Percentiles rank a stretch among this genome's conserved stretches.
phyloP scores from a whole-genome alignment of 2,329 filamentous ascomycete genomes.

The Cordyceps javanica region DNA sequence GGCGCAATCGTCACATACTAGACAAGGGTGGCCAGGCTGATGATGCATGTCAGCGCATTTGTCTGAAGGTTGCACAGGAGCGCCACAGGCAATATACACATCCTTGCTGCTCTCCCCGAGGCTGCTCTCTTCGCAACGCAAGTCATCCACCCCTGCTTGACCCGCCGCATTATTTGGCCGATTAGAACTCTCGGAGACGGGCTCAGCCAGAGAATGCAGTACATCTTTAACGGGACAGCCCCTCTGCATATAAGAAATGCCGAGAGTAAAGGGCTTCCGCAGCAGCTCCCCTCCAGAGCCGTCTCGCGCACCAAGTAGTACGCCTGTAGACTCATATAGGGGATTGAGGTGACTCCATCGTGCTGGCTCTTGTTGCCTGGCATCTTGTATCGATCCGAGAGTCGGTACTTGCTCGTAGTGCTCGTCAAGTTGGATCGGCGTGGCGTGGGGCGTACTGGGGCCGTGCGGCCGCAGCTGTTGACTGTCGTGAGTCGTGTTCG shows the following conservation, averaged over 20 bases:
- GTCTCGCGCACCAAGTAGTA: not conserved
- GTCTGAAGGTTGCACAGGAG: not conserved
- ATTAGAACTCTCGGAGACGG: too few species aligned
- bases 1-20: conserved; percentile 24
- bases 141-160: too few species aligned
- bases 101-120: not conserved
- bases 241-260: not conserved
- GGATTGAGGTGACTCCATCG: not conserved
- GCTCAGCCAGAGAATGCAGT: not conserved
- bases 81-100: not conserved
- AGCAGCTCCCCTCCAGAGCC: not conserved
- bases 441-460: not conserved
- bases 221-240: not conserved
- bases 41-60: not conserved
- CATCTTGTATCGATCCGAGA: not conserved
- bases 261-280: not conserved
- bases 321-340: not conserved
- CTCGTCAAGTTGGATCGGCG: not conserved
- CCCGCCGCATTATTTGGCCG: not conserved
- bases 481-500: too few species aligned
- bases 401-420: not conserved
- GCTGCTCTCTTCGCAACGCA: not conserved
- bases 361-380: not conserved
- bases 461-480: not conserved
- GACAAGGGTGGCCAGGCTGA: not conserved